Evolutionary conservation across 495 filamentous ascomycete genomes (phyloP).

Genomic region (Gamarada debralockiae): DNA sequence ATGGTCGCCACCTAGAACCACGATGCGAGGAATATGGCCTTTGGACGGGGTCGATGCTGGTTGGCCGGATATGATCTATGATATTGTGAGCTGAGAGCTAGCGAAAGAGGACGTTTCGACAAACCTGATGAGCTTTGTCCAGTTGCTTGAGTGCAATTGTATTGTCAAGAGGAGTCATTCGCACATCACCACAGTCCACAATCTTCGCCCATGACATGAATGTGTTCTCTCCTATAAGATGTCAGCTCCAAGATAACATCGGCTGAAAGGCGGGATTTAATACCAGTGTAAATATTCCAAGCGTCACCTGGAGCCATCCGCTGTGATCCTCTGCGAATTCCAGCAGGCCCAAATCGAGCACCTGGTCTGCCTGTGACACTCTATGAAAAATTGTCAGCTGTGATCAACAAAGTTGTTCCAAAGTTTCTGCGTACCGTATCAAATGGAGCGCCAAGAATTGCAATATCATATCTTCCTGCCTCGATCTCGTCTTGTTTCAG

Average conservation of each 20-base stretch:
- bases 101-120: background rate
- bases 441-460: constrained; percentile 60
- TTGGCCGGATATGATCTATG: background rate
- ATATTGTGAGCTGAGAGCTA: constrained; percentile 1
- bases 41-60: background rate
- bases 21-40: constrained; percentile 49
- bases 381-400: background rate
- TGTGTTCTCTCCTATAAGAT: too few relatives aligned
- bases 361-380: too few relatives aligned
- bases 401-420: background rate
- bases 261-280: too few relatives aligned
- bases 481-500: constrained; percentile 56
- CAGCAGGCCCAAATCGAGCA: too few relatives aligned
- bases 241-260: too few relatives aligned
- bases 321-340: too few relatives aligned
- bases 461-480: constrained; percentile 68
- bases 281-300: too few relatives aligned
- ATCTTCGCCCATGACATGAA: constrained; percentile 58
- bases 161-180: constrained; percentile 63
- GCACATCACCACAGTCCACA: constrained; percentile 70
- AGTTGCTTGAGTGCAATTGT: constrained; percentile 67
- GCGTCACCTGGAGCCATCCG: too few relatives aligned
- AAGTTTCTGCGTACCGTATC: too few relatives aligned
- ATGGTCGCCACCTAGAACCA: constrained; percentile 80
- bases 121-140: constrained; percentile 52